phyloP scores from a whole-genome alignment of 2,329 filamentous ascomycete species.

The Nigrospora osmanthi region DNA sequence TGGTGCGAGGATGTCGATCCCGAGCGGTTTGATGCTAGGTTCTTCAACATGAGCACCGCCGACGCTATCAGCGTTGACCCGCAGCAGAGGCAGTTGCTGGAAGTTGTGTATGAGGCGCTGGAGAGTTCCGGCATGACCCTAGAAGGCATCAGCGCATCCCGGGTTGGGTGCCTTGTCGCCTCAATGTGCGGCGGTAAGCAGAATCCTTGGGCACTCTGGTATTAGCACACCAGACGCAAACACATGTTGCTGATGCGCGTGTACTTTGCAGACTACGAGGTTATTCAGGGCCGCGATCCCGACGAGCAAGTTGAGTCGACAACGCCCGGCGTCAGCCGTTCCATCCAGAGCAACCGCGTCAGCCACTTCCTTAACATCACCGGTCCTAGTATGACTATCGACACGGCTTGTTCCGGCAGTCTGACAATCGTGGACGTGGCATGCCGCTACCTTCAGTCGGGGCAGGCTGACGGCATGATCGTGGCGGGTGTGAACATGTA shows the following conservation, averaged over 20 bases:
- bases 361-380: constrained; percentile 47
- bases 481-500: constrained; percentile 20
- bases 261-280: too few relatives aligned
- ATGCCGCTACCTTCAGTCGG: constrained; percentile 36
- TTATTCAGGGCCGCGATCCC: too few relatives aligned
- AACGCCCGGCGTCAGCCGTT: constrained; percentile 37
- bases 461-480: constrained; percentile 26
- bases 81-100: constrained; percentile 16
- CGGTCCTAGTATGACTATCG: constrained; percentile 49
- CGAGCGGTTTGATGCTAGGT: constrained; percentile 23
- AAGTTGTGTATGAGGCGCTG: constrained; percentile 18
- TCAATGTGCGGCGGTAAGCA: too few relatives aligned
- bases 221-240: too few relatives aligned
- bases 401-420: constrained; percentile 51
- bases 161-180: too few relatives aligned
- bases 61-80: constrained; percentile 16
- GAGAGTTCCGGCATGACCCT: constrained; percentile 15
- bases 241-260: too few relatives aligned
- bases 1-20: constrained; percentile 28
- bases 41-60: constrained; percentile 13
- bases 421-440: constrained; percentile 47
- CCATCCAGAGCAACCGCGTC: constrained; percentile 47
- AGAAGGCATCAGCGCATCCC: not conserved
- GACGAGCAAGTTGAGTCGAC: too few relatives aligned
- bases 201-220: too few relatives aligned